phyloP scores from a whole-genome alignment of 73 alveolate genomes.

The Blepharisma japonicum region DNA sequence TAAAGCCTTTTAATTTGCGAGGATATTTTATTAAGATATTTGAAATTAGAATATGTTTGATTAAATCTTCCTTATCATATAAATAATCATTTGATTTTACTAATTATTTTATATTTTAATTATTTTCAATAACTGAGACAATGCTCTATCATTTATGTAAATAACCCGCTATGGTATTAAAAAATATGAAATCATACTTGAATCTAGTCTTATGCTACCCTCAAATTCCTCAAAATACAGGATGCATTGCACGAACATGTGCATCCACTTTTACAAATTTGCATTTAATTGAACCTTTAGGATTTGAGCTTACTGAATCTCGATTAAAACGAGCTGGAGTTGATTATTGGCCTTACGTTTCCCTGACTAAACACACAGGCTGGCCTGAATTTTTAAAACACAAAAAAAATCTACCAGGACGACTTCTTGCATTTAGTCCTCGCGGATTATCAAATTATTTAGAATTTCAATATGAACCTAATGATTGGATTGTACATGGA shows the following conservation, averaged over 20 bases:
- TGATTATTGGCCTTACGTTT: constrained; percentile 13
- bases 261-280: neutral
- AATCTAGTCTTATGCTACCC: neutral
- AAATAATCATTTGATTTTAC: too few relatives aligned
- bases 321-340: neutral
- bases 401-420: neutral
- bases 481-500: constrained; percentile 27
- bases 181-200: neutral
- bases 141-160: too few relatives aligned
- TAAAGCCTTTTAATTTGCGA: too few relatives aligned
- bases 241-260: constrained; percentile 19
- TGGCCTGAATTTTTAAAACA: neutral
- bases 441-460: neutral
- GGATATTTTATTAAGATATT: too few relatives aligned
- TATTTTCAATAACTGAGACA: too few relatives aligned
- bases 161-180: too few relatives aligned
- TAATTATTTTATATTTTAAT: too few relatives aligned
- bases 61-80: too few relatives aligned
- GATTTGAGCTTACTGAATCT: neutral
- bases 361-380: neutral
- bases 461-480: neutral
- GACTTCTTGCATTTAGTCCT: constrained; percentile 27
- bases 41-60: too few relatives aligned
- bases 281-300: constrained; percentile 3
- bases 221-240: constrained; percentile 28